Evolutionary conservation across 148 eudicot species (phyloP), one percentile per base, ranked within the genome.

Genomic region (Rheum nobile): DNA sequence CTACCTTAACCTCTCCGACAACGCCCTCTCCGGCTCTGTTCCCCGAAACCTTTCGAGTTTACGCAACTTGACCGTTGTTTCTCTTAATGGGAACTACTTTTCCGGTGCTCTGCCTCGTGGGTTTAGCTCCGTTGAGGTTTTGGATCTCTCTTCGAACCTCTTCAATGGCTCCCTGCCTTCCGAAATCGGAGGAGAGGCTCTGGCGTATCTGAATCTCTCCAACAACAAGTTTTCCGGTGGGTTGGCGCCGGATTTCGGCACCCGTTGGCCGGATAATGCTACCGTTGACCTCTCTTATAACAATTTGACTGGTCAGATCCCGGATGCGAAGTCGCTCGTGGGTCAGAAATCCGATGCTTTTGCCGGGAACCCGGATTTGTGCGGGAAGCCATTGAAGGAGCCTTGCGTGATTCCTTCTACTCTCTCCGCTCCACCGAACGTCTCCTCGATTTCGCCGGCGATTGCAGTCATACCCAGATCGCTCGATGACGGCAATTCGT

Each of bases 381-480:
- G 98, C 41, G 98, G 98, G 67, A 87, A 84, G 74, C 98, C 98
- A 12, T 72, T 93, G 67, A 90, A 80, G 72, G 85, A 80, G 29
- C 38, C 79, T 34, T 93, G 98, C 71, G 32, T 82, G 0, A 84
- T 93, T 34, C 93, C 98, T 72, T 93, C 98, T 13, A 78, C 88
- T 9, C 81, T 85, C 6, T 84, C 98, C 0, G 65, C n/a, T 4
- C 88, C 93, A 8, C 98, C 98, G 4, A 87, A 87, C 78, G 79
- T 29, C 0, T n/a, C 91, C 2, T 78, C 86, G 0, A 77, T 80
- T 39, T 81, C 92, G 0, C 88, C 98, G 0, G 98, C 98, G 0
- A 90, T 93, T 59, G 98, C 98, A 3, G 98, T 81, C 0, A 86
- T 90, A 41, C 98, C 98, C 0, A 84, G 81, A 67, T 28, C 89